Conservation (phyloP, 2,329 filamentous ascomycete species). For the Cercospora berteroae region DNA sequence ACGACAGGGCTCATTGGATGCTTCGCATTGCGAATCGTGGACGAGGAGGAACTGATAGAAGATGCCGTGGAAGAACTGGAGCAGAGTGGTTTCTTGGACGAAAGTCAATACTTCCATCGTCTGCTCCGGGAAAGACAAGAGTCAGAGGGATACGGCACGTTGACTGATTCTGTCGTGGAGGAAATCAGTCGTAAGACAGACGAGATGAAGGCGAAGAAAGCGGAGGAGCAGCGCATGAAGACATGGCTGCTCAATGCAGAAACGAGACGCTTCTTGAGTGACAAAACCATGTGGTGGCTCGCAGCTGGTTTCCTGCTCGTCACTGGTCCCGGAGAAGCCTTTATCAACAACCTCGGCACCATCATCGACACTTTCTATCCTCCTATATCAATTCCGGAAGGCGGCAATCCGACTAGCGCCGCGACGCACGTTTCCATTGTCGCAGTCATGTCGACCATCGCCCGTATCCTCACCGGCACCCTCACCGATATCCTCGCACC, state of each 20-base stretch:
- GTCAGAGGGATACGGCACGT: constrained; percentile 60
- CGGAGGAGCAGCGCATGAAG: constrained; percentile 70
- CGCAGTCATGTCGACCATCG: constrained; percentile 83
- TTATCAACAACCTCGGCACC: constrained; percentile 95
- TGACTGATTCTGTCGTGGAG: constrained; percentile 48
- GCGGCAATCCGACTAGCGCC: constrained; percentile 58
- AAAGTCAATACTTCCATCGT: constrained; percentile 68
- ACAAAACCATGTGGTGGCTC: constrained; percentile 94
- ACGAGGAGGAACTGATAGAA: constrained; percentile 84
- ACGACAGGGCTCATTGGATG: constrained; percentile 70
- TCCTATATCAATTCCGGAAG: constrained; percentile 54
- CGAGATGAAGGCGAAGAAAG: constrained; percentile 47
- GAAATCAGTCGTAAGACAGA: constrained; percentile 47
- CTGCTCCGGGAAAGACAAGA: constrained; percentile 44
- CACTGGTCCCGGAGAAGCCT: constrained; percentile 92
- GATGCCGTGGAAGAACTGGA: constrained; percentile 89
- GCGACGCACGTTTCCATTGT: constrained; percentile 92
- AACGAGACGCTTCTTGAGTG: constrained; percentile 77
- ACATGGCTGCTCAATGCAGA: constrained; percentile 88
- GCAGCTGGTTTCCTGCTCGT: constrained; percentile 89
- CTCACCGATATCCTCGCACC: constrained; percentile 84
- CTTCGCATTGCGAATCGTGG: constrained; percentile 73
- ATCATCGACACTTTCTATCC: constrained; percentile 82
- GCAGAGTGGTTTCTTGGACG: constrained; percentile 75
- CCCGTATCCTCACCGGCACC: constrained; percentile 83